phyloP scores from a whole-genome alignment of 2,329 filamentous ascomycete genomes.

The Cladosporium sp. region DNA sequence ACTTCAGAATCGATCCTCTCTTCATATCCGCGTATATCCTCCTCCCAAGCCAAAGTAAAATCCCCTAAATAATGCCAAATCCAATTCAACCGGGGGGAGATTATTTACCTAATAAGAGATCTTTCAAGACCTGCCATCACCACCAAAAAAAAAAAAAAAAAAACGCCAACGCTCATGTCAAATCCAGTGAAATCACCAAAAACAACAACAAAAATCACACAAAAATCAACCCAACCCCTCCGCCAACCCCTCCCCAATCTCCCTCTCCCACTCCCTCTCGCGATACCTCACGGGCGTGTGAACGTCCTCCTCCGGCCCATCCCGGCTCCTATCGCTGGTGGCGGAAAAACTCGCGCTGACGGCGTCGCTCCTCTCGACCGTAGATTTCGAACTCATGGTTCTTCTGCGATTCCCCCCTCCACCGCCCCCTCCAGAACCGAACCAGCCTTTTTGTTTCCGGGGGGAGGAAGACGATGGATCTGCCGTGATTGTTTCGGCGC shows the following conservation, averaged over 20 bases:
- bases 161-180: too few species aligned
- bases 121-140: too few species aligned
- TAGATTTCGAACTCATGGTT: constrained; percentile 10
- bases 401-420: constrained; percentile 13
- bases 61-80: too few species aligned
- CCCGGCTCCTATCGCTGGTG: constrained; percentile 25
- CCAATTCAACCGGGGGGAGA: too few species aligned
- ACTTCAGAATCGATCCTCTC: too few species aligned
- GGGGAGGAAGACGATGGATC: constrained; percentile 4
- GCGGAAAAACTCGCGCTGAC: constrained; percentile 5
- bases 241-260: constrained; percentile 75
- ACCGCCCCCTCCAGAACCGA: constrained; percentile 17
- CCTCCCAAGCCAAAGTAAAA: too few species aligned
- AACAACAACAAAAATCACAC: too few species aligned
- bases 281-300: constrained; percentile 46
- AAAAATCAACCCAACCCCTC: constrained; percentile 67
- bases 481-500: neutral
- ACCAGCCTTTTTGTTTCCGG: constrained; percentile 26
- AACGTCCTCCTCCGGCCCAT: constrained; percentile 39
- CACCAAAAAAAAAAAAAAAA: too few species aligned
- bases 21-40: too few species aligned
- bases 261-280: constrained; percentile 59
- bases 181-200: too few species aligned
- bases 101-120: too few species aligned
- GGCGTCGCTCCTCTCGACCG: constrained; percentile 2